phyloP scores from a whole-genome alignment of 2,329 filamentous ascomycete genomes.

The Cytospora paraplurivora region DNA sequence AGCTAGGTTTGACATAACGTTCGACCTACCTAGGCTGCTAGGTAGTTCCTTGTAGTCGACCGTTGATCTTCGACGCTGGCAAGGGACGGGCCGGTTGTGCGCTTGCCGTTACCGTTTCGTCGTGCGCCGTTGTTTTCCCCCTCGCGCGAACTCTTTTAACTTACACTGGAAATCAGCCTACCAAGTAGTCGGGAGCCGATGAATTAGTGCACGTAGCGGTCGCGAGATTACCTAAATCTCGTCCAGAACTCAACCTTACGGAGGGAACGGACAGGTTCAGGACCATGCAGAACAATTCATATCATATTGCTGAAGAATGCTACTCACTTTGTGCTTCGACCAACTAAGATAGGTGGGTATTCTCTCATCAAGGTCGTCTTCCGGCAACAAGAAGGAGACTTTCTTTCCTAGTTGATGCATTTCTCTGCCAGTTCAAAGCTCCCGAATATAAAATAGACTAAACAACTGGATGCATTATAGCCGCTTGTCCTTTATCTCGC shows the following conservation, averaged over 20 bases:
- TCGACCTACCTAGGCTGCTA: too few species aligned
- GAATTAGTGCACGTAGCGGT: too few species aligned
- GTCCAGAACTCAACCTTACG: background rate
- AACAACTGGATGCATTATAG: conserved; percentile 12
- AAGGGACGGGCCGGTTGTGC: background rate
- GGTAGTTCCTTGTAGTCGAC: background rate
- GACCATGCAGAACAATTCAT: too few species aligned
- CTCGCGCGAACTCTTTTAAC: background rate
- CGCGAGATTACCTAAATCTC: too few species aligned
- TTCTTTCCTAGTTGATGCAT: background rate
- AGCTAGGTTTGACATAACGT: too few species aligned
- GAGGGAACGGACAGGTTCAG: background rate
- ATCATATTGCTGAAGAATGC: too few species aligned
- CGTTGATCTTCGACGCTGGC: background rate
- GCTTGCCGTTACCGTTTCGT: background rate
- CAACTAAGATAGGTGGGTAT: background rate
- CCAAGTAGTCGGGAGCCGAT: too few species aligned
- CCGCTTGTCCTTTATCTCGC: conserved; percentile 3
- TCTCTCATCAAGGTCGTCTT: background rate
- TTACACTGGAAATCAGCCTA: too few species aligned
- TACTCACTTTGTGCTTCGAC: background rate
- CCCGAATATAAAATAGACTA: conserved; percentile 16
- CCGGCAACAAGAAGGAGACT: background rate
- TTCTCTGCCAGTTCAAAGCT: conserved; percentile 14
- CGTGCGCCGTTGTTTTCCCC: background rate